Evolutionary conservation across 495 filamentous ascomycete genomes (phyloP), one percentile per base, ranked within the genome.

Genomic region (Rostrohypoxylon terebratum): DNA sequence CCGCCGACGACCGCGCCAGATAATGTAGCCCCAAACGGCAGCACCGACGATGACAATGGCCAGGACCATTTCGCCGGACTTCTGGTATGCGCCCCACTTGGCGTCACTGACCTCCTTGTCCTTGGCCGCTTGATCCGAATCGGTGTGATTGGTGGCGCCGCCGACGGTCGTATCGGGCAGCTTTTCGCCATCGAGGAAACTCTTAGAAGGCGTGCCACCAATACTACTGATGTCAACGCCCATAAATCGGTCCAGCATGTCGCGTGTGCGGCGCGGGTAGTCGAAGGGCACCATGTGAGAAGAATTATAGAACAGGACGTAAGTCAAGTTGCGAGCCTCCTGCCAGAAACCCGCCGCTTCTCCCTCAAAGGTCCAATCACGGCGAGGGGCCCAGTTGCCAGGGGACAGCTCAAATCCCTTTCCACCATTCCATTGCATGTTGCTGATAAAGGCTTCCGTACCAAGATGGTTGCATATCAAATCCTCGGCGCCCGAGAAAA

Each of bases 201-300:
- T 93, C 78, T 98, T 93, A 0, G 93, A 87, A 0, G 96, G 96
- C 44, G 80, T 78, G 42, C 95, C 95, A 64, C 96, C 96, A 63
- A 98, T 97, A 77, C 88, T 91, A 69, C 87, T 91, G 68, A 98
- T 97, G 77, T 99, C 93, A 21, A 99, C 94, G 34, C 89, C 89
- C 85, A 97, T 93, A 80, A 98, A 98, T 16, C 96, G 91, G 79
- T 98, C 96, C 9, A 98, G 89, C 96, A 99, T 99, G 78, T 98
- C 96, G 51, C 96, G 89, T 8, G 90, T 92, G 54, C 94, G 89
- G 23, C 94, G 89, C 11, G 96, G 90, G 71, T 90, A 92, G 78
- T 99, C 95, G 78, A 94, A 98, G 5, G 96, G 96, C 2, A 98
- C 96, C 96, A 99, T 99, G 78, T 99, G 96, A 58, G 90, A 94